Evolutionary conservation across 2,329 filamentous ascomycete genomes (phyloP), one percentile per base, ranked within the genome.

Genomic region (Sarocladiaceae sp.): DNA sequence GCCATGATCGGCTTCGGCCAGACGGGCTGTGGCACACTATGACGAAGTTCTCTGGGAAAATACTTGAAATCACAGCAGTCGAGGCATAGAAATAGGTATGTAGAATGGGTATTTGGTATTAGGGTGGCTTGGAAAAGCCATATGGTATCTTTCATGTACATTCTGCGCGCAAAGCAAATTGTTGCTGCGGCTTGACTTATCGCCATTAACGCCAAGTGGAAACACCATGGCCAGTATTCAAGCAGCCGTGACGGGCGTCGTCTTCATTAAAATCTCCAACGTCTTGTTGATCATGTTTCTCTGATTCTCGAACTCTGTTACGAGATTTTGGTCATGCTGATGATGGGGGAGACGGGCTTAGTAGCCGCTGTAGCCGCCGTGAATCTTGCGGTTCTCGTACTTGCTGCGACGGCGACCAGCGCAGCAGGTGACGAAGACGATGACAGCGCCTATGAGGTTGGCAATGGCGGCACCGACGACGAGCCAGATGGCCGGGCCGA

Each of bases 351-450:
- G n/a, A n/a, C n/a, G n/a, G n/a, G n/a, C n/a, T 43, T 43, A 43
- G 47, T 48, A 46, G 10, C 43, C 43, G 34, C 42, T 43, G 47
- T 47, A 44, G 13, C 34, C 34, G 26, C 33, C 37, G 15, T 46
- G 42, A 44, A 59, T 60, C 52, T 60, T 60, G 49, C 47, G 51
- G 32, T 47, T 48, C 47, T 51, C 51, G 19, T 49, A 51, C 23
- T 39, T 48, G 39, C 64, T 62, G 32, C 61, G 57, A 52, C 64
- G 52, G n/a, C 74, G 64, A 7, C 68, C 65, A 45, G 69, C 70
- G 63, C 73, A 82, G 70, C 79, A 83, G 6, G 76, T 78, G 51
- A 82, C 65, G 53, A 84, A 73, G 46, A 83, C 70, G 41, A 83
- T 52, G 44, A 79, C 49, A 16, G 73, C 72, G 7, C 70, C 80